Conservation (phyloP, 2,329 filamentous ascomycete species). For the Penicillium sp. region DNA sequence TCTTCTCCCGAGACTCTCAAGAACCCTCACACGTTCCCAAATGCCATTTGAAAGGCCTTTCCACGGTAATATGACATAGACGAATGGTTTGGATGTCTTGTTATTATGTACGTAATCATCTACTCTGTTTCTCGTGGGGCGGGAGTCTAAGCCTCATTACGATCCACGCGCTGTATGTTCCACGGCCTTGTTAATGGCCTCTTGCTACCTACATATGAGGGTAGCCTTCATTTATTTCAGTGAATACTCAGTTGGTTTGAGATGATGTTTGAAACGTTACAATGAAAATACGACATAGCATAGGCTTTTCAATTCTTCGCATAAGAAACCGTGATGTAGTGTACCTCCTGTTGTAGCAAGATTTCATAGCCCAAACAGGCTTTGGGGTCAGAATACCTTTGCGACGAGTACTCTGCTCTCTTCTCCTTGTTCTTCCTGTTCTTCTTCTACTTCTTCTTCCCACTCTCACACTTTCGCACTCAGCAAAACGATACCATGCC, state of each 20-base stretch:
- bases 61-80: neutral
- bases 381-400: too few relatives aligned
- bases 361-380: too few relatives aligned
- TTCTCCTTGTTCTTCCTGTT: too few relatives aligned
- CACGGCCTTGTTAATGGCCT: neutral
- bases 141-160: neutral
- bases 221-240: neutral
- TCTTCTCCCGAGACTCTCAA: conserved; percentile 11
- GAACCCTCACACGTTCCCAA: conserved; percentile 20
- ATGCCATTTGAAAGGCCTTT: conserved; percentile 8
- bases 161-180: neutral
- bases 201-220: neutral
- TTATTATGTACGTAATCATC: neutral
- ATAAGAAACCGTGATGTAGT: neutral
- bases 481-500: too few relatives aligned
- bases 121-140: neutral
- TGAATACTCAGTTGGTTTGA: neutral
- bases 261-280: neutral
- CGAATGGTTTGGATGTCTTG: neutral
- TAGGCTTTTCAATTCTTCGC: neutral
- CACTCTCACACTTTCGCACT: too few relatives aligned
- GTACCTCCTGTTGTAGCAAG: too few relatives aligned
- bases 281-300: neutral
- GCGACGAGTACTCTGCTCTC: too few relatives aligned
- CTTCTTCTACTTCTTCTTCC: too few relatives aligned